Base-by-base conservation (phyloP, 2,329 filamentous ascomycete genomes). In the Alternaria postmessia region DNA sequence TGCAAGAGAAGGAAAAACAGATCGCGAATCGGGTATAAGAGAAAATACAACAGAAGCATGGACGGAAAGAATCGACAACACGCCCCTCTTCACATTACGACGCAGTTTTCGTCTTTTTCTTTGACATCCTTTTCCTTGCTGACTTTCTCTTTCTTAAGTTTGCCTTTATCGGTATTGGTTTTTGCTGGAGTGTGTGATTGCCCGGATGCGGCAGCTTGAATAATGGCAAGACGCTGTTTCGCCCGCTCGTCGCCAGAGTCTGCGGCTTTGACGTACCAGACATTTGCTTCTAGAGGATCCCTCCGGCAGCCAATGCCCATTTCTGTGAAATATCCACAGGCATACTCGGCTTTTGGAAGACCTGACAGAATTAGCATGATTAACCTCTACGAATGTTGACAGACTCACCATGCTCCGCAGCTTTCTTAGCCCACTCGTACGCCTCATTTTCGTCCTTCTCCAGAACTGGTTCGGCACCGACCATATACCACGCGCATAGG, bases 401-500 rank as follows among this genome's bases (percentile, higher is more conserved):
- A 42, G 16, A 83, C 89, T 78, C 85, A 96, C 94, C 94, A 66
- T 90, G 84, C 63, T 95, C 90, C 32, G 94, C 94, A 55, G 95
- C 92, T 73, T 90, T 89, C 72, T 88, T 89, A 16, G 95, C 94
- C 95, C 95, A 99, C 77, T 97, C 94, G 73, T 96, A 98, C 9
- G 95, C 95, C 79, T 99, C 95, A 68, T 91, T 90, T 78, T 98
- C 94, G 71, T 99, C 94, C 80, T 95, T 97, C 62, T 97, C 94
- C 22, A 99, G 81, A 14, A 98, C 88, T 0, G 94, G 93, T 68
- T 94, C 91, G 2, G 95, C 95, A 11, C 95, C 95, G 41, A 98
- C 91, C 85, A 98, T 91, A 78, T 98, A 99, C 95, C 95, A 99
- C 11, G 95, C 95, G 79, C 95, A 99, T 8, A 99, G 84, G 5